Evolutionary conservation across 495 filamentous ascomycete genomes (phyloP).

Genomic region (Saxophila tyrrhenica): DNA sequence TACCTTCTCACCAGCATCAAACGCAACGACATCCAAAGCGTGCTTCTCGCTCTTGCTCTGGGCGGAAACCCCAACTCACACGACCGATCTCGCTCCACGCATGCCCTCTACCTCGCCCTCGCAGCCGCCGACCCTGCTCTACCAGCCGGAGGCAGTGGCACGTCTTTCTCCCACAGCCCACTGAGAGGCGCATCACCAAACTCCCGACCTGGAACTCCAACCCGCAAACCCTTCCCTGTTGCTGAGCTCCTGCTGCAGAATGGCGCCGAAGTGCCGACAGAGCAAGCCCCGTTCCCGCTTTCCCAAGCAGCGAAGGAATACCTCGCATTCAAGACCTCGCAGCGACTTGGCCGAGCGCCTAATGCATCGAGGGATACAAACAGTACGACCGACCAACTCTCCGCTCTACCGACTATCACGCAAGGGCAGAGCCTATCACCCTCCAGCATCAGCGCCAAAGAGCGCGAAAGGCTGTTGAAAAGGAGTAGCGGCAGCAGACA

Average conservation of each 20-base stretch:
- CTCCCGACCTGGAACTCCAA: constrained; percentile 17
- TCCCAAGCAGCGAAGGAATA: constrained; percentile 68
- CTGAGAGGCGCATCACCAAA: background rate
- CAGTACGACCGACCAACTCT: constrained; percentile 9
- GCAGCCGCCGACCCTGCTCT: constrained; percentile 86
- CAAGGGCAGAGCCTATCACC: background rate
- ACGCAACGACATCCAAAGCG: constrained; percentile 81
- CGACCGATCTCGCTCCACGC: constrained; percentile 79
- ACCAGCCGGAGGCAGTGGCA: constrained; percentile 40
- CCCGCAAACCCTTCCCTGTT: constrained; percentile 54
- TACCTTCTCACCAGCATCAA: constrained; percentile 88
- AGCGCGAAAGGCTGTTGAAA: constrained; percentile 13
- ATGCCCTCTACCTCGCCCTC: constrained; percentile 80
- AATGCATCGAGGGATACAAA: constrained; percentile 9
- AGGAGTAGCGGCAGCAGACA: constrained; percentile 6
- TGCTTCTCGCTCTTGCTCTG: constrained; percentile 82
- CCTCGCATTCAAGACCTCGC: constrained; percentile 62
- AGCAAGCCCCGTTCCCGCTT: constrained; percentile 64
- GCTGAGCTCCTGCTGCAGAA: constrained; percentile 92
- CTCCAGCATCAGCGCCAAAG: constrained; percentile 1
- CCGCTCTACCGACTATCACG: constrained; percentile 11
- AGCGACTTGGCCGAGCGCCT: constrained; percentile 19
- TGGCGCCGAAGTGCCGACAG: constrained; percentile 71
- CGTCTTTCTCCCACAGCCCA: constrained; percentile 30
- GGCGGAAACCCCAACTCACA: constrained; percentile 75